Base-by-base conservation (phyloP, 2,329 filamentous ascomycete species). In the Aspergillus niger region DNA sequence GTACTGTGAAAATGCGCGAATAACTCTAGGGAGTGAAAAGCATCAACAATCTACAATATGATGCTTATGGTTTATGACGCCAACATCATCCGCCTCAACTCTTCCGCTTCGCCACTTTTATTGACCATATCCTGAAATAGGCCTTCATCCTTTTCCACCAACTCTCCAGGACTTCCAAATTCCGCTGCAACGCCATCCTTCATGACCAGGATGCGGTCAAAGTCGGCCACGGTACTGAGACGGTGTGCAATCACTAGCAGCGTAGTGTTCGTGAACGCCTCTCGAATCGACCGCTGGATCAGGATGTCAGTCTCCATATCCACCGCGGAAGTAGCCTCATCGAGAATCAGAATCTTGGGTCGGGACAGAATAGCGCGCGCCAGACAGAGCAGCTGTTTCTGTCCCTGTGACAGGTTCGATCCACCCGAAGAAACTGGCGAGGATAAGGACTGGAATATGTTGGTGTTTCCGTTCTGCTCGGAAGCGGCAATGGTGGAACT, bases 281-380 rank as follows among this genome's bases (percentile, higher is more conserved):
- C 87, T 15, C 89, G 83, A 68, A 93, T 92, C 54, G 83, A 87
- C 10, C 87, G 83, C 77, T 92, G 90, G 69, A 92, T 92, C 26
- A 91, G 82, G 1, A 83, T 80, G 72, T 93, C 90, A 0, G 90
- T 92, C 43, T 83, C 81, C 87, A 91, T 91, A 73, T 93, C 90
- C 3, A 93, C 89, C 0, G 90, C 89, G 3, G 86, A 89, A 0
- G 91, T 94, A 0, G 91, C 90, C 77, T 94, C 91, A 71, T 94
- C 91, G 1, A 93, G 83, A 1, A 93, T 86, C 85, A 94, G 89
- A 67, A 94, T 86, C 71, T 90, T 89, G 4, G 90, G 90, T 0
- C 88, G 83, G 0, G 86, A 82, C 24, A 92, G 86, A 67, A 92
- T 91, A 47, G 70, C 70, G 15, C 72, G 70, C 0, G 72, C 69